Evolutionary conservation across 305 asterid species (phyloP), one percentile per base, ranked within the genome.

Genomic region (Fraxinus dipetala): DNA sequence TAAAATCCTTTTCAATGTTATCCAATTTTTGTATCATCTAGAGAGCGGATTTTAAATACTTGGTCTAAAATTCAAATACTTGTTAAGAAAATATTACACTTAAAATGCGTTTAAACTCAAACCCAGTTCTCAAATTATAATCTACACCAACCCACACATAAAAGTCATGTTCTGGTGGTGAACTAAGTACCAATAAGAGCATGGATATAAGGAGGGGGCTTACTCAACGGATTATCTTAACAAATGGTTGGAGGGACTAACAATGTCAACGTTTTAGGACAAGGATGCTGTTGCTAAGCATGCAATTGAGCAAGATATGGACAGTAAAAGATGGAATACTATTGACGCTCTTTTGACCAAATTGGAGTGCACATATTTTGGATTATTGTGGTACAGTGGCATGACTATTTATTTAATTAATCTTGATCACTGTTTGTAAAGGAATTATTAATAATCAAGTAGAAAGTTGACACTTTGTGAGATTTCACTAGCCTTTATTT

Each of bases 301-400:
- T 28, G 61, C 83, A 48, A 48, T 40, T 77, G 81, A 51, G 65
- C 32, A 38, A 69, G 40, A 24, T 1, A 59, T 69, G 78, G 78
- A 24, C 67, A 9, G 80, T 56, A 43, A 40, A 72, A 22, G 76
- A 75, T 56, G 40, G 56, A 31, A 75, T 54, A 76, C 81, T 5
- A 45, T 35, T 67, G 73, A 32, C 40, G 70, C 14, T 61, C 56
- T 22, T 77, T 26, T 81, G 80, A 65, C 45, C 26, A 31, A 22
- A 24, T 77, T 18, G 2, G 26, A 48, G 40, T 26, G 35, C 34
- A 26, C 34, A 65, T 65, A 65, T 65, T 65, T 24, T 65, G 73
- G 73, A 65, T 65, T 24, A 76, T 81, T 56, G 24, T 43, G 82
- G 76, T 80, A 72, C 77, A 77, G 28, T 73, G 14, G 82, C 54